Percentiles rank a stretch among this genome's conserved stretches.
Evolutionary conservation across 2,329 filamentous ascomycete genomes (phyloP).

Genomic region (Blastomyces parvus): DNA sequence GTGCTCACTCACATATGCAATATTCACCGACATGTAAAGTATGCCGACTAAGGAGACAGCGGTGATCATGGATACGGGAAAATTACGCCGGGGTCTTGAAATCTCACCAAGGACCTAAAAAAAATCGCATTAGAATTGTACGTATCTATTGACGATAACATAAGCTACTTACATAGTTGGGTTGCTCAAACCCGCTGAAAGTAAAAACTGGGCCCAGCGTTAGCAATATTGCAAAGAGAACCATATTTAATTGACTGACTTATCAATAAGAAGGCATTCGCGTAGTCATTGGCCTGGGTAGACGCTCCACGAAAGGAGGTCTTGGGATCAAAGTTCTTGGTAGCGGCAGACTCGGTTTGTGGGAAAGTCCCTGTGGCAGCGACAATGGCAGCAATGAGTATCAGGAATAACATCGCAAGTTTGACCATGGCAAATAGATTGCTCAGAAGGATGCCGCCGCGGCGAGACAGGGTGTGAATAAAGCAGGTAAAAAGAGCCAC

Average conservation of each 20-base stretch:
- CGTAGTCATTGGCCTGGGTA: slow-evolving; percentile 4
- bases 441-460: slow-evolving; percentile 44
- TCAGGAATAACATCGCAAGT: slow-evolving; percentile 39
- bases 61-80: slow-evolving; percentile 27
- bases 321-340: slow-evolving; percentile 20
- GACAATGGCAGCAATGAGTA: slow-evolving; percentile 30
- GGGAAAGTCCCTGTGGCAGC: slow-evolving; percentile 18
- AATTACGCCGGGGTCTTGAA: slow-evolving; percentile 29
- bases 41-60: slow-evolving; percentile 27
- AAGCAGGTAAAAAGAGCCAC: slow-evolving; percentile 38
- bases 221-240: background rate
- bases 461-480: slow-evolving; percentile 41
- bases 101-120: slow-evolving; percentile 33
- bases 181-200: slow-evolving; percentile 38
- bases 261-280: slow-evolving; percentile 18
- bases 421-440: slow-evolving; percentile 46
- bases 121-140: background rate
- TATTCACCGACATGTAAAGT: slow-evolving; percentile 34
- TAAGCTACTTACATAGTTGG: slow-evolving; percentile 35
- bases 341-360: slow-evolving; percentile 19
- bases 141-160: background rate
- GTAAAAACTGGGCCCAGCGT: slow-evolving; percentile 20
- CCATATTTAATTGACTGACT: slow-evolving; percentile 3
- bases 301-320: slow-evolving; percentile 1
- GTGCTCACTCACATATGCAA: slow-evolving; percentile 39